phyloP scores from a whole-genome alignment of 331 rosid genomes.

The Saraca asoca region DNA sequence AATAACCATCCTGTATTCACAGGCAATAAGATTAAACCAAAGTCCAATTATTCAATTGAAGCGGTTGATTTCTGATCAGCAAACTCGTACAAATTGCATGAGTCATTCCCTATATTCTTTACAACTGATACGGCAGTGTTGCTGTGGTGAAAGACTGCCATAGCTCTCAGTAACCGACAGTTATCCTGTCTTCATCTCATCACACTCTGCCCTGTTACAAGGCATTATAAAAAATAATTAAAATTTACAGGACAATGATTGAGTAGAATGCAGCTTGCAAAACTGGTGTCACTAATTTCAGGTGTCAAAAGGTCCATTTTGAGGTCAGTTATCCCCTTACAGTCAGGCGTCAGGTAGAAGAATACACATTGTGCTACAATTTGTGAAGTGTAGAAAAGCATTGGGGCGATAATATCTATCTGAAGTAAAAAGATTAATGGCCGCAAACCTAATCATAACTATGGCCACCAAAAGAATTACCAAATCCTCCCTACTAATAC shows the following conservation, averaged over 20 bases:
- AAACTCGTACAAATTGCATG: too few relatives aligned
- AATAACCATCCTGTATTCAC: too few relatives aligned
- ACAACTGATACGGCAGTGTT: neutral
- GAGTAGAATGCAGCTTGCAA: slow-evolving; percentile 28
- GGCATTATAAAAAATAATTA: slow-evolving; percentile 6
- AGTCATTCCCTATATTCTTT: neutral
- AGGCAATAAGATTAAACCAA: too few relatives aligned
- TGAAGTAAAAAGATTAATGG: slow-evolving; percentile 38
- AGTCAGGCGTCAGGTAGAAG: slow-evolving; percentile 47
- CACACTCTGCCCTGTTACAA: neutral
- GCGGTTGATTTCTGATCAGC: too few relatives aligned
- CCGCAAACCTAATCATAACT: slow-evolving; percentile 49
- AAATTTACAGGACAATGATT: slow-evolving; percentile 1
- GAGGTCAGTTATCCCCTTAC: slow-evolving; percentile 38
- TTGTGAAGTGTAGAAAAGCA: slow-evolving; percentile 27
- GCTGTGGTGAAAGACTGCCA: neutral
- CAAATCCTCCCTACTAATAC: slow-evolving; percentile 64
- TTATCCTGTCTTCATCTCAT: neutral
- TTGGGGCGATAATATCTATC: slow-evolving; percentile 35
- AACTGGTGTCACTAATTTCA: slow-evolving; percentile 40
- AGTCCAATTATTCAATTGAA: too few relatives aligned
- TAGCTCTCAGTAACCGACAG: neutral
- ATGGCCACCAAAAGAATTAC: slow-evolving; percentile 62
- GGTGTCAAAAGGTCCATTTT: slow-evolving; percentile 32
- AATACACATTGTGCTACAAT: slow-evolving; percentile 46